Base-by-base conservation (phyloP, 2,329 filamentous ascomycete genomes). In the Fusarium sarcochroum region DNA sequence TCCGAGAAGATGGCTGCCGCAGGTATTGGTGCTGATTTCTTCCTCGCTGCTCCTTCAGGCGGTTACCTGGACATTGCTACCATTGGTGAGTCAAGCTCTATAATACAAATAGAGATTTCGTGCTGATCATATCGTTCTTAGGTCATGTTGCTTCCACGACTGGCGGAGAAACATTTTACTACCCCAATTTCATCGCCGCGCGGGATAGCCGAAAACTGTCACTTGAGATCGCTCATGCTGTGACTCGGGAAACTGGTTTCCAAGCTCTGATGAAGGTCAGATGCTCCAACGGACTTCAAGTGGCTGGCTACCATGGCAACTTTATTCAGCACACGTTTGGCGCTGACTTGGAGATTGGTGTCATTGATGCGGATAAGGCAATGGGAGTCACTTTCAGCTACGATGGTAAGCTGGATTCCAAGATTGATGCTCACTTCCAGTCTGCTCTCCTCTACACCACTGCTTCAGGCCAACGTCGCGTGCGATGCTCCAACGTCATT, bases 251-350 rank as follows among this genome's bases (percentile, higher is more conserved):
- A 78, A 97, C 95, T 46, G 96, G 96, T 21, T 98, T 93, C 82
- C 95, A 98, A 80, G 94, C 94, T 20, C 84, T 99, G 72, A 97
- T 99, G 93, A 99, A 99, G 84, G 95, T 99, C 59, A 91, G 96
- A 66, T 99, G 96, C 82, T 98, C 94, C 18, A 99, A 97, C 74
- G 96, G 96, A 18, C 85, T 99, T 52, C 96, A 99, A 77, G 91
- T 99, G 17, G 90, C 93, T 17, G 89, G 89, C n/a, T 99, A 99
- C 76, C 93, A 97, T 75, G 96, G 96, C 71, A 97, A 97, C 81
- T 99, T 98, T 77, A 88, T 97, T 50, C 96, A 99, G 76, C 94
- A 98, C 80, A 96, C 93, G 0, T 97, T 97, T 76, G 94, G 94
- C 13, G 94, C 94, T 5, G 96, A 99, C 79, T 87, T 99, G 44